Evolutionary conservation across 306 rosid species (phyloP).

Genomic region (Notholithocarpus densiflorus): DNA sequence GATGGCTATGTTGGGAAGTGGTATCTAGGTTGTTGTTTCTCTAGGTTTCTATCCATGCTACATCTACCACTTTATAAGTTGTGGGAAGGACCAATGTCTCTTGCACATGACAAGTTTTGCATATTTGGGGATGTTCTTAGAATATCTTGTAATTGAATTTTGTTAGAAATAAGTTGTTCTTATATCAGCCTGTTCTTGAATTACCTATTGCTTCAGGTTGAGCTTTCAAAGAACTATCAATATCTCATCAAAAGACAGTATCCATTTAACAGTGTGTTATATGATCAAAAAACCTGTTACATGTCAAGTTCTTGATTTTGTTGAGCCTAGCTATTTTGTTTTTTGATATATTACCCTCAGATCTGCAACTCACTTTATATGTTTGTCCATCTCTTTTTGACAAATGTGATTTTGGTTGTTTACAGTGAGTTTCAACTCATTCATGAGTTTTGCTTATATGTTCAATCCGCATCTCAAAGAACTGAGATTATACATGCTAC

Average conservation of each 20-base stretch:
- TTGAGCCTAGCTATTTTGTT: no score
- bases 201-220: background rate
- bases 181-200: background rate
- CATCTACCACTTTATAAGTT: background rate
- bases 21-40: background rate
- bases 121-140: background rate
- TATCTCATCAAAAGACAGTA: no score
- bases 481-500: slow-evolving; percentile 88
- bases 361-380: no score
- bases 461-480: slow-evolving; percentile 80
- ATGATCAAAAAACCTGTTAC: no score
- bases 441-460: slow-evolving; percentile 89
- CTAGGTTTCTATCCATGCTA: background rate
- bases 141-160: background rate
- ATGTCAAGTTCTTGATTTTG: no score
- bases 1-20: background rate
- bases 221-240: background rate
- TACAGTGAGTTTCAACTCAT: slow-evolving; percentile 19
- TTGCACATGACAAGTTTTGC: background rate
- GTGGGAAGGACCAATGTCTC: background rate
- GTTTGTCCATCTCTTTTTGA: background rate
- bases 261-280: no score
- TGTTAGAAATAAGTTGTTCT: background rate
- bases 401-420: background rate
- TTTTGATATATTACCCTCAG: background rate